A percentile compares a stretch with the other conserved stretches of the same genome.
Evolutionary conservation across 257 asterid species (phyloP).

Genomic region (Salvia splendens): DNA sequence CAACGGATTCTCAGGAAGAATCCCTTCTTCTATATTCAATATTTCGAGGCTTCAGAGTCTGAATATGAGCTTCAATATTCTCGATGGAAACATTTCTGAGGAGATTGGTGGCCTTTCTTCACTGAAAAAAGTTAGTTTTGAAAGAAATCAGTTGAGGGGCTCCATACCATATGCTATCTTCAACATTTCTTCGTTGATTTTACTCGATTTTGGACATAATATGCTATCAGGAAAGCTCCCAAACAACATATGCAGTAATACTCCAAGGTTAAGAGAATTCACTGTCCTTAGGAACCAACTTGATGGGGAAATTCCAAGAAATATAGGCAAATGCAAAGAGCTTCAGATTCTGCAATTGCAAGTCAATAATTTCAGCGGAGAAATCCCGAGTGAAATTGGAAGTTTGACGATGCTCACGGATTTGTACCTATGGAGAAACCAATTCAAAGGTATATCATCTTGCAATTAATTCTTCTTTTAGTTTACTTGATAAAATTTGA

Average conservation of each 20-base stretch:
- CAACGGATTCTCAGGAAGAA: slow-evolving; percentile 15
- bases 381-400: not conserved
- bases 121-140: not conserved
- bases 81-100: slow-evolving; percentile 37
- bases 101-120: slow-evolving; percentile 24
- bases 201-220: not conserved
- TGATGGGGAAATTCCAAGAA: slow-evolving; percentile 39
- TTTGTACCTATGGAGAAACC: not conserved
- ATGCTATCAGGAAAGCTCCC: not conserved
- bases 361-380: not conserved
- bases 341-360: not conserved
- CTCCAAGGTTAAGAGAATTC: not conserved
- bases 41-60: not conserved
- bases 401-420: not conserved
- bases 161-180: slow-evolving; percentile 11
- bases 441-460: slow-evolving; percentile 3
- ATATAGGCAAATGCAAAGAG: slow-evolving; percentile 36
- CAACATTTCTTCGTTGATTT: not conserved
- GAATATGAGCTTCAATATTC: not conserved
- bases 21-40: slow-evolving; percentile 18
- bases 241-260: not conserved
- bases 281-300: not conserved
- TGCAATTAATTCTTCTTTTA: not conserved
- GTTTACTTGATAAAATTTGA: not conserved
- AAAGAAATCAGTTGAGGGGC: not conserved